Evolutionary conservation across 176 grass and related monocot species (phyloP), one percentile per base, ranked within the genome.

Genomic region (Luzula sylvatica): DNA sequence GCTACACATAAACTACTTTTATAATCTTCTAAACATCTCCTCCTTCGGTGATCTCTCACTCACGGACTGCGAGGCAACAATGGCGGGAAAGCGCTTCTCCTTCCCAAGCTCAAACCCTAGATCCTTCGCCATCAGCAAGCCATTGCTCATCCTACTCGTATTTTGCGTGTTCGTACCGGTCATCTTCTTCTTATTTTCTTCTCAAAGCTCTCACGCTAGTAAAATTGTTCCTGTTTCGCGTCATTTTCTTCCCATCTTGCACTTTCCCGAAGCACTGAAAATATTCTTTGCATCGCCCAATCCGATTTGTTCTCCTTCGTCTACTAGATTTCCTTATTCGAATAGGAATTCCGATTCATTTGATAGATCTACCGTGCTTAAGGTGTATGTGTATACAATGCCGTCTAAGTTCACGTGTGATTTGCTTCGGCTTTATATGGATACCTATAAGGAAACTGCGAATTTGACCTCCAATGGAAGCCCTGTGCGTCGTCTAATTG

Each of bases 381-480:
- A 73, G 77, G 85, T 90, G 21, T 90, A 87, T 67, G 85, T 98
- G 11, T 87, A 98, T 82, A 85, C 89, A 73, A 98, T 98, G 92
- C 92, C 92, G 38, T 26, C 58, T 42, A 98, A 90, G 54, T 98
- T 98, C 76, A 90, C 92, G 4, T 87, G 88, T 70, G 92, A 98
- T 69, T 67, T 98, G 60, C 85, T 98, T 29, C 58, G 63, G 59
- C 72, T 86, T 29, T 98, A 90, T 69, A 98, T 77, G 66, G 75
- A 90, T 51, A 80, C 92, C 8, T 98, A 90, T 26, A 80, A 70
- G 40, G 65, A 90, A 46, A 98, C 92, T 3, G 13, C 58, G 23
- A 98, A 98, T 65, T 69, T 98, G 68, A 98, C 92, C 41, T 98
- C 92, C 59, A 98, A 98, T 42, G 92, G 92, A 55, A 98, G 92